Evolutionary conservation across 768 basidiomycete genomes (phyloP).

Genomic region (Gautieria morchelliformis): DNA sequence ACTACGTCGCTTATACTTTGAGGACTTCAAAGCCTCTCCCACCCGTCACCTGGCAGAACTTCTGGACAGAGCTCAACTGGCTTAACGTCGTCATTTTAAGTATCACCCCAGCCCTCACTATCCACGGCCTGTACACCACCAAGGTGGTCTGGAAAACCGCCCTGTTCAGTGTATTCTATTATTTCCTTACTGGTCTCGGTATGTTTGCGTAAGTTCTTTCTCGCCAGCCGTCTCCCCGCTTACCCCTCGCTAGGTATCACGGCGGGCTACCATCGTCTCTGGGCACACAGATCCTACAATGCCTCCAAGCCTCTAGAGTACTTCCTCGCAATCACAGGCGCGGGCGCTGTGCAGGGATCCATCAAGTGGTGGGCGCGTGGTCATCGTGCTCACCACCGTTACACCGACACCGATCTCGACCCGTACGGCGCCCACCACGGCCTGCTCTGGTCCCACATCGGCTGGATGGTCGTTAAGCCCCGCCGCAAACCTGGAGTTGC

Average conservation of each 20-base stretch:
- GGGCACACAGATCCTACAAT: constrained; percentile 95
- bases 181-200: constrained; percentile 79
- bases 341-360: constrained; percentile 91
- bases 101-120: constrained; percentile 61
- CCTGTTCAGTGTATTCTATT: constrained; percentile 57
- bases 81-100: constrained; percentile 65
- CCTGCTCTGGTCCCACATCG: constrained; percentile 77
- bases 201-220: constrained; percentile 23
- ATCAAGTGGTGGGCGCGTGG: constrained; percentile 99
- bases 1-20: constrained; percentile 73
- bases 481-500: constrained; percentile 83
- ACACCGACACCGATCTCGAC: constrained; percentile 95
- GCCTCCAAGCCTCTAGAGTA: constrained; percentile 82
- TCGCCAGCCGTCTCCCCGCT: constrained; percentile 28
- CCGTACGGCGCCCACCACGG: constrained; percentile 92
- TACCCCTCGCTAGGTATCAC: constrained; percentile 44
- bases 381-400: constrained; percentile 94
- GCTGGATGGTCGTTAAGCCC: constrained; percentile 92
- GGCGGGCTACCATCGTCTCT: constrained; percentile 93
- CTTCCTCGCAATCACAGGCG: constrained; percentile 71
- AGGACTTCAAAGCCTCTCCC: constrained; percentile 59
- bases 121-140: constrained; percentile 62
- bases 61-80: constrained; percentile 61
- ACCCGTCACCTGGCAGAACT: constrained; percentile 53
- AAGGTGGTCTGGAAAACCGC: constrained; percentile 63